Evolutionary conservation across 1,139 yeast species (phyloP), one percentile per base, ranked within the genome.

Genomic region (Nakaseomyces nivariensis): DNA sequence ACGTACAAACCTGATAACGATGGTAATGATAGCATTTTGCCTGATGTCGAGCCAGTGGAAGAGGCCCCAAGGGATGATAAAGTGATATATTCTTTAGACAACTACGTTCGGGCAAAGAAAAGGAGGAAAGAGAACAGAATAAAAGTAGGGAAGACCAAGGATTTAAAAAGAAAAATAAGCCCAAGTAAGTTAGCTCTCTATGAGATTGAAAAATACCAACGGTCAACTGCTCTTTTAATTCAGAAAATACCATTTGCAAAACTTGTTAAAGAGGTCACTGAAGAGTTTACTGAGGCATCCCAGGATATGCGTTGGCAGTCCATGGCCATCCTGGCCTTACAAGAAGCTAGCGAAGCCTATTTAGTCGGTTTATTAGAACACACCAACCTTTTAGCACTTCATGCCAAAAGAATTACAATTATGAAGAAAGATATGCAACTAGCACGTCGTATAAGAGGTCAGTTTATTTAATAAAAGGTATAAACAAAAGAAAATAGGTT

Each of bases 391-490:
- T 79, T 96, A 69, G 97, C 97, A 4, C 74, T 88, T 36, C 97
- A 90, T 66, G 97, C 97, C 2, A 89, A 87, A 63, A 73, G 97
- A 56, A 96, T 90, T 24, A 90, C 97, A 0, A 86, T 90, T 29
- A 88, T 88, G 96, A 90, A 86, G 61, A 87, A 85, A 66, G 97
- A 90, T 64, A 83, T 90, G 56, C 96, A 88, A 61, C 72, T 90
- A 58, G 97, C 97, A 1, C 76, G 97, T 65, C 74, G 97, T 62
- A 81, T 90, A 48, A 75, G 97, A 56, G 97, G 96, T 8, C 68
- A 63, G 49, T 64, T 63, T 41, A 58, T 58, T 17, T 56, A 37
- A 38, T 8, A 25, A 25, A 33, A n/a, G 36, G 10, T 33, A 33
- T 8, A 10, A 33, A 34, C 9, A 29, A 29, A 29, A 29, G 31